Base-by-base conservation (phyloP, 2,329 filamentous ascomycete species). In the Monilinia aucupariae region DNA sequence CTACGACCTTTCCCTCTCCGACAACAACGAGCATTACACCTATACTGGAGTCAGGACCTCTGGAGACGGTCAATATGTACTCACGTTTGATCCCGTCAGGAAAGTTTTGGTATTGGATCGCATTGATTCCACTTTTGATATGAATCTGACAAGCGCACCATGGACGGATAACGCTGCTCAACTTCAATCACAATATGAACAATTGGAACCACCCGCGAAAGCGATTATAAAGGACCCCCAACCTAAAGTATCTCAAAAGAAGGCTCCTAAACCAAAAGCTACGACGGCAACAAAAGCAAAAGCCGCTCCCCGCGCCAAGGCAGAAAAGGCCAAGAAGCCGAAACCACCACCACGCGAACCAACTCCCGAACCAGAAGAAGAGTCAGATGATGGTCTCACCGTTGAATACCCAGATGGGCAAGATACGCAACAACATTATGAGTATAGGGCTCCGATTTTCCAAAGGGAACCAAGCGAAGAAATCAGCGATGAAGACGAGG, bases 31-130 rank as follows among this genome's bases (percentile, higher is more conserved):
- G 61, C 81, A 81, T 61, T 87, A 88, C 70, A 77, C 81, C 37
- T 88, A 85, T 72, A 79, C 81, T 51, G 86, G 87, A 64, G 80
- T 79, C 2, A 80, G 85, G 59, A 81, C 80, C 61, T 81, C 79
- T 30, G 80, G 81, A 64, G 79, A 82, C 63, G 79, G 78, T 62
- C 81, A 86, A 72, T 87, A 84, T 71, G 82, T 87, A 45, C 81
- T 96, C 59, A 83, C 93, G 64, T 94, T 93, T 72, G 90, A 96
- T 74, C 81, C 87, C 10, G 78, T 81, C 22, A 85, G 85, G 59
- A 85, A 93, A 71, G 87, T 83, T 62, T 94, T 94, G 68, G 85
- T 94, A 34, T 81, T 97, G 61, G 91, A 97, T 77, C 86, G 85
- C 59, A 79, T 97, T 61, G 85, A 91, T 72, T 88, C 87, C n/a